Percentiles rank a stretch among this genome's conserved stretches.
Conservation (phyloP, 306 rosid species). For the Clitoria ternatea region DNA sequence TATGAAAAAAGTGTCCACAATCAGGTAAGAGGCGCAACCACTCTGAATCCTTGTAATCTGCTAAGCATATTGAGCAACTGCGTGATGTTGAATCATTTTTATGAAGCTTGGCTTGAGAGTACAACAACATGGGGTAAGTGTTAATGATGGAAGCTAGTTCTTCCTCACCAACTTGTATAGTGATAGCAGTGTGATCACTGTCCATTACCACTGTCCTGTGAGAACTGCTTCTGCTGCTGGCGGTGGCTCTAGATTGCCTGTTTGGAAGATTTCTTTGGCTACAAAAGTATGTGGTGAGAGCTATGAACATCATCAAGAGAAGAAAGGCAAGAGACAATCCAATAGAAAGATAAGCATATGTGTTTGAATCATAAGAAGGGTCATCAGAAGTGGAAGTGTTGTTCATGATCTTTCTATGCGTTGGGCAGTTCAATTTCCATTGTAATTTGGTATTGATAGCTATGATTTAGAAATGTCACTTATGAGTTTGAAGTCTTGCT, state of each 20-base stretch:
- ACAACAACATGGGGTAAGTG: constrained; percentile 21
- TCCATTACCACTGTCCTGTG: no score
- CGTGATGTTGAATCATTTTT: background rate
- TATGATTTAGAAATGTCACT: no score
- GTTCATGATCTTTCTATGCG: constrained; percentile 1
- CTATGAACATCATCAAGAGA: background rate
- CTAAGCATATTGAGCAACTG: constrained; percentile 47
- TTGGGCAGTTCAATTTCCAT: background rate
- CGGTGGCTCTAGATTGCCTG: background rate
- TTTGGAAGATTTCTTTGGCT: background rate
- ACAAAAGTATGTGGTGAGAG: background rate
- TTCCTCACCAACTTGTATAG: background rate
- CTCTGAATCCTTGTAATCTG: constrained; percentile 35
- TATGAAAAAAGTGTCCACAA: constrained; percentile 37
- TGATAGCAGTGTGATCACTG: background rate
- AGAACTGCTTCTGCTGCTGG: background rate
- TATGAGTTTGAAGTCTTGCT: no score
- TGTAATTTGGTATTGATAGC: no score
- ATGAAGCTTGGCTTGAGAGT: constrained; percentile 31
- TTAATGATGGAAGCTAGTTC: background rate
- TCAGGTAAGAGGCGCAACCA: constrained; percentile 30
- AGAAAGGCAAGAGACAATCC: constrained; percentile 1
- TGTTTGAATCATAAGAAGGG: background rate
- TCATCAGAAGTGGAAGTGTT: background rate
- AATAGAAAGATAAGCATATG: background rate